Percentiles rank a stretch among this genome's conserved stretches.
Evolutionary conservation across 75 land plant genomes (phyloP).

Genomic region (Picea sitchensis): DNA sequence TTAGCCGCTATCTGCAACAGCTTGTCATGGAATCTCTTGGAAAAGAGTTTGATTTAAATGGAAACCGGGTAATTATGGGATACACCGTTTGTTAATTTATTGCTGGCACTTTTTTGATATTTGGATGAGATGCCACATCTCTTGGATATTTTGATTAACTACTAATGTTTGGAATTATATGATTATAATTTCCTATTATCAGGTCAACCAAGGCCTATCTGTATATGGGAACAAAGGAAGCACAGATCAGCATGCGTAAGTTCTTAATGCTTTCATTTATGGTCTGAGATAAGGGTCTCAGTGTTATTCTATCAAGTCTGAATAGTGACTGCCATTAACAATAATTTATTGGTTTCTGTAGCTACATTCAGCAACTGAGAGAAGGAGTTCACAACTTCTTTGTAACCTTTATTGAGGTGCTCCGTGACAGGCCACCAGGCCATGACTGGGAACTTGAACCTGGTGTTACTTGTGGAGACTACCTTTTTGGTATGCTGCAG

Average conservation of each 20-base stretch:
- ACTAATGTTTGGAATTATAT: constrained; percentile 2
- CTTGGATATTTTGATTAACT: not conserved
- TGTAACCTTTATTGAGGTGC: constrained; percentile 93
- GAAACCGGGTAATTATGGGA: constrained; percentile 65
- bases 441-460: constrained; percentile 99
- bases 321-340: constrained; percentile 1
- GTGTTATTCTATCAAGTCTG: not conserved
- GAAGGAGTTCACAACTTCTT: constrained; percentile 96
- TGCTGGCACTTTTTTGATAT: not conserved
- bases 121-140: not conserved
- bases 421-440: constrained; percentile 96
- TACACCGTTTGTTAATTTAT: not conserved
- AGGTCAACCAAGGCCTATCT: constrained; percentile 95
- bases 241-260: constrained; percentile 99
- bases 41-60: constrained; percentile 93
- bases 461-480: constrained; percentile 97
- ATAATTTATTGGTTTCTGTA: constrained; percentile 21
- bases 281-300: not conserved
- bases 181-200: constrained; percentile 9
- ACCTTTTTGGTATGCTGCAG: constrained; percentile 96
- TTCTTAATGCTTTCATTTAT: not conserved
- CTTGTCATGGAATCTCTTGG: constrained; percentile 97
- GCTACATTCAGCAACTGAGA: constrained; percentile 93
- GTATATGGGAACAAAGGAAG: constrained; percentile 99
- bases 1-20: constrained; percentile 94